Evolutionary conservation across 345 rosid species (phyloP).

Genomic region (Conringia planisiliqua): DNA sequence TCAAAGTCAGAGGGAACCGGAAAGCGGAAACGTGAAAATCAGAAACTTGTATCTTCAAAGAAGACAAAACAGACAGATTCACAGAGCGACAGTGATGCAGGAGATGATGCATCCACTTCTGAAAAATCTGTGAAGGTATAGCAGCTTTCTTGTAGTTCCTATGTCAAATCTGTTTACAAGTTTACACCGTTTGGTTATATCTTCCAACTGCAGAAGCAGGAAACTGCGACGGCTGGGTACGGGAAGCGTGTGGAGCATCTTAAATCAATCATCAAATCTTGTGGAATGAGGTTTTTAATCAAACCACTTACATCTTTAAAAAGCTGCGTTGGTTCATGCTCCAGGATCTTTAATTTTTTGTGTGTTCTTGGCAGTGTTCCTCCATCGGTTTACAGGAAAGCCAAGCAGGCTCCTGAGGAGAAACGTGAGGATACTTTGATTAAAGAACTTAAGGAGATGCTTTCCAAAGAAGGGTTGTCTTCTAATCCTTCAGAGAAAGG

Average conservation of each 20-base stretch:
- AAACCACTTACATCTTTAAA: not conserved
- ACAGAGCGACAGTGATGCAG: conserved; percentile 43
- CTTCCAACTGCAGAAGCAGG: conserved; percentile 58
- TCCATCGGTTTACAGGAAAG: conserved; percentile 77
- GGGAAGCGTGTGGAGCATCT: conserved; percentile 84
- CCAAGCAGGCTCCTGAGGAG: conserved; percentile 77
- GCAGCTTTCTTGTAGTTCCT: not conserved
- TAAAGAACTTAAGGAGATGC: conserved; percentile 77
- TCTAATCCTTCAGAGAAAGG: conserved; percentile 83
- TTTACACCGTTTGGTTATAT: not conserved
- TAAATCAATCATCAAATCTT: conserved; percentile 74
- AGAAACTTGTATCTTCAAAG: conserved; percentile 41
- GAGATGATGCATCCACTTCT: conserved; percentile 28
- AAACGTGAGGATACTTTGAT: conserved; percentile 70
- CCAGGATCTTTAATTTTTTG: not conserved
- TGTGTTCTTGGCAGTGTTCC: conserved; percentile 48
- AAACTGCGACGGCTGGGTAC: conserved; percentile 52
- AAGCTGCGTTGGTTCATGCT: not conserved
- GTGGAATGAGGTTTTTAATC: conserved; percentile 69
- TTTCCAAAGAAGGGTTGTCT: conserved; percentile 83
- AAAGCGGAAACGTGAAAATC: conserved; percentile 61
- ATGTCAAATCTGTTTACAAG: not conserved
- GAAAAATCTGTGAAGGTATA: conserved; percentile 50
- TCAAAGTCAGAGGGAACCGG: conserved; percentile 42
- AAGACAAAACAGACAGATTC: conserved; percentile 50